These are phyloP conservation scores for Cladophialophora yegresii DNA, from an alignment of 2,329 filamentous ascomycete species.

Conservation along the genomic window DNA sequence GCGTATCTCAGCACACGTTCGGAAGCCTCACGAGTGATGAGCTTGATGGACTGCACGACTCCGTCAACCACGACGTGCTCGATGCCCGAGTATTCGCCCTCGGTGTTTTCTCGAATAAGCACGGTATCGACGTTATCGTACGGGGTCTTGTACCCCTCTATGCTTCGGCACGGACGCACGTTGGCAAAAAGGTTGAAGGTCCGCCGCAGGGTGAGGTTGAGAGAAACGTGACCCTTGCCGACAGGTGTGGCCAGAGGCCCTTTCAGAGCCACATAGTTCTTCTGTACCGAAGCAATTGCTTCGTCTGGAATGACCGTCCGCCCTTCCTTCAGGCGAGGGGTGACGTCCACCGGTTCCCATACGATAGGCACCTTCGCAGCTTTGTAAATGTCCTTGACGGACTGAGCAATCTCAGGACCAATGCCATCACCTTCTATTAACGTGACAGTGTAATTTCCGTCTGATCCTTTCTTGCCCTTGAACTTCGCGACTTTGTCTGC, in stretches of 20 bases:
- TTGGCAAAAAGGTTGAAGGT: slow-evolving; percentile 99
- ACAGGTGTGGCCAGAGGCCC: slow-evolving; percentile 95
- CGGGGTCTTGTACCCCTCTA: slow-evolving; percentile 96
- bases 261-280: slow-evolving; percentile 97
- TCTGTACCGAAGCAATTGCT: slow-evolving; percentile 88
- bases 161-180: slow-evolving; percentile 94
- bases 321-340: slow-evolving; percentile 88
- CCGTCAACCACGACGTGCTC: slow-evolving; percentile 98
- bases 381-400: slow-evolving; percentile 97
- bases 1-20: slow-evolving; percentile 96
- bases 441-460: slow-evolving; percentile 93
- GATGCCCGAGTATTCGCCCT: slow-evolving; percentile 99
- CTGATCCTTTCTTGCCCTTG: slow-evolving; percentile 81
- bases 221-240: slow-evolving; percentile 97
- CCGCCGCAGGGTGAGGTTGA: slow-evolving; percentile 96
- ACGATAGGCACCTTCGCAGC: slow-evolving; percentile 94
- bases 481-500: slow-evolving; percentile 84
- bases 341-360: slow-evolving; percentile 97
- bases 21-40: slow-evolving; percentile 87
- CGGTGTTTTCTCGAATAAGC: slow-evolving; percentile 98
- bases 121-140: slow-evolving; percentile 97
- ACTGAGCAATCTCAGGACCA: slow-evolving; percentile 94
- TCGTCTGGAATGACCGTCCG: slow-evolving; percentile 92
- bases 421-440: slow-evolving; percentile 99
- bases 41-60: slow-evolving; percentile 99